A percentile compares a stretch with the other conserved stretches of the same genome.
phyloP scores from a whole-genome alignment of 352 stramenopile genomes.

The Phytophthora ohioensis region DNA sequence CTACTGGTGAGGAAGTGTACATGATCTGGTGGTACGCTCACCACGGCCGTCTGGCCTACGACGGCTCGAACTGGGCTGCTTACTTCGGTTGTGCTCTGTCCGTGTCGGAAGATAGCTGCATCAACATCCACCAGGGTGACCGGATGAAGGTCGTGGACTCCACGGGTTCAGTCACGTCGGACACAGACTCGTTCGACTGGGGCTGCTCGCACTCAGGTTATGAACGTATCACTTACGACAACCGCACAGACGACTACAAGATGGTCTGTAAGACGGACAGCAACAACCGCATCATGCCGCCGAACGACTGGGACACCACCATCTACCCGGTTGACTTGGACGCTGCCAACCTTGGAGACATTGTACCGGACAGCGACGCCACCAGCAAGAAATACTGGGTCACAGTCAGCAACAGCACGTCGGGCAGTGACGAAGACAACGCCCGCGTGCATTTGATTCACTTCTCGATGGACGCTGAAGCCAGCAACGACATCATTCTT shows the following conservation, averaged over 20 bases:
- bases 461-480: constrained; percentile 53
- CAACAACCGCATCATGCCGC: constrained; percentile 76
- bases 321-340: constrained; percentile 65
- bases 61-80: constrained; percentile 65
- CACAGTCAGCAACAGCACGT: constrained; percentile 55
- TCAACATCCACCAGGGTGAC: constrained; percentile 75
- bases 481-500: constrained; percentile 58
- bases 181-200: constrained; percentile 56
- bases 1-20: constrained; percentile 52
- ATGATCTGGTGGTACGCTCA: constrained; percentile 80
- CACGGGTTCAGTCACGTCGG: constrained; percentile 44
- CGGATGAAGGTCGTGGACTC: constrained; percentile 66
- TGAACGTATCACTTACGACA: constrained; percentile 67
- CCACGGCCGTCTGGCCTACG: constrained; percentile 62
- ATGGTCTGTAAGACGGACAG: constrained; percentile 72
- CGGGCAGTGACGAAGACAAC: constrained; percentile 32
- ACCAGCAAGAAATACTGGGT: constrained; percentile 57
- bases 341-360: constrained; percentile 59
- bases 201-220: constrained; percentile 70
- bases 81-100: constrained; percentile 68
- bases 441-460: constrained; percentile 66
- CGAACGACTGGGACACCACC: constrained; percentile 51
- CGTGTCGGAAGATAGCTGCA: constrained; percentile 56
- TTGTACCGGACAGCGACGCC: constrained; percentile 44
- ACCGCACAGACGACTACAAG: constrained; percentile 49